phyloP scores from a whole-genome alignment of 331 rosid genomes.

The Ulmus americana region DNA sequence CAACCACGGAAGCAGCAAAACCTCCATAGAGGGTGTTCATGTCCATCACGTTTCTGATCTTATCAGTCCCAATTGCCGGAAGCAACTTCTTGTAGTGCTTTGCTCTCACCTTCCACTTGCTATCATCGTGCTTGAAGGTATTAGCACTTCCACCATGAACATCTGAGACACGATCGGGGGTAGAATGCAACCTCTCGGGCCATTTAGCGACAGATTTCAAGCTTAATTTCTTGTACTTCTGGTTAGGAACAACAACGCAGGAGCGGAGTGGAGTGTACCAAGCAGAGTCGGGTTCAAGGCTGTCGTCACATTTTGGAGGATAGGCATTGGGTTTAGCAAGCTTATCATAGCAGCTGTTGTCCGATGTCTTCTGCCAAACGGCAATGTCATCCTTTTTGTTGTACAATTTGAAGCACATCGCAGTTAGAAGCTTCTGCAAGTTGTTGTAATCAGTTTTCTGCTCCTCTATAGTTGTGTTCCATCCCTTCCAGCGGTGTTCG shows the following conservation, averaged over 20 bases:
- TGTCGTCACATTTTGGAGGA: constrained; percentile 88
- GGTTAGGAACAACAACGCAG: constrained; percentile 71
- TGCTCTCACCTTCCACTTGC: constrained; percentile 73
- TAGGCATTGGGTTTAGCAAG: constrained; percentile 47
- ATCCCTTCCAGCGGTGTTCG: constrained; percentile 76
- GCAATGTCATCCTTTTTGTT: constrained; percentile 85
- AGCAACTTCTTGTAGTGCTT: constrained; percentile 82
- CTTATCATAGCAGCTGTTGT: constrained; percentile 55
- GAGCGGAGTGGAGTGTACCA: constrained; percentile 96
- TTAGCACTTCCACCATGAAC: constrained; percentile 55
- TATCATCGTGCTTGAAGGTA: constrained; percentile 61
- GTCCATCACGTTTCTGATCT: constrained; percentile 90
- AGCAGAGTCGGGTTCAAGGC: constrained; percentile 81
- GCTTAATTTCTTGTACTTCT: constrained; percentile 50
- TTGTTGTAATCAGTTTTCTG: constrained; percentile 77
- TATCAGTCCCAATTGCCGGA: constrained; percentile 70
- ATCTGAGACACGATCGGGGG: constrained; percentile 59
- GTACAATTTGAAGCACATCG: constrained; percentile 85
- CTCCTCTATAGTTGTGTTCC: constrained; percentile 92
- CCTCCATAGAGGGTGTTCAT: constrained; percentile 90
- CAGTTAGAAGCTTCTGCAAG: constrained; percentile 65
- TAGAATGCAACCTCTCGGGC: constrained; percentile 62
- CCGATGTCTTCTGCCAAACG: constrained; percentile 78
- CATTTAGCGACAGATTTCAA: constrained; percentile 59
- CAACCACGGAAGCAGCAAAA: constrained; percentile 66